These are phyloP conservation scores for Pestalotiopsis sp. DNA, from an alignment of 2,329 filamentous ascomycete species.

Conservation along the genomic window DNA sequence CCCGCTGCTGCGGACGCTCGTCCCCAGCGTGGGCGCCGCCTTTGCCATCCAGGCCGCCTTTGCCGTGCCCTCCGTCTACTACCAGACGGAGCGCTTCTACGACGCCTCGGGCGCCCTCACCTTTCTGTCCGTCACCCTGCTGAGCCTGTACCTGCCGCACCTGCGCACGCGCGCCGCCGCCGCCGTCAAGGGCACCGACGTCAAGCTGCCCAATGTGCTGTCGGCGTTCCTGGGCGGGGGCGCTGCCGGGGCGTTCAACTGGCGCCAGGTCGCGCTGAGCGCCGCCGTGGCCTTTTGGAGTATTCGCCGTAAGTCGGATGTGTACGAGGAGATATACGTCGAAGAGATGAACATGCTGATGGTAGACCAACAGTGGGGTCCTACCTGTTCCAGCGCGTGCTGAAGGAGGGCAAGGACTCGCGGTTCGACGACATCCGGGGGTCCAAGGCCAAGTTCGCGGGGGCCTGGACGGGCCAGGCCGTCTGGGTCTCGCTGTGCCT, in stretches of 20 bases:
- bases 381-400: constrained; percentile 64
- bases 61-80: constrained; percentile 60
- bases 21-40: constrained; percentile 62
- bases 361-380: constrained; percentile 46
- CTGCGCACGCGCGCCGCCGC: constrained; percentile 54
- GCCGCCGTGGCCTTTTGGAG: constrained; percentile 56
- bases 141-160: constrained; percentile 62
- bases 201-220: constrained; percentile 46
- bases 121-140: constrained; percentile 62
- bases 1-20: constrained; percentile 61
- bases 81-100: constrained; percentile 66
- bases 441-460: constrained; percentile 34
- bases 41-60: constrained; percentile 63
- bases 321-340: neutral
- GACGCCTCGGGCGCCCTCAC: constrained; percentile 67
- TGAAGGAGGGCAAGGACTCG: constrained; percentile 57
- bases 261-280: constrained; percentile 51
- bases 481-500: constrained; percentile 69
- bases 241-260: constrained; percentile 49
- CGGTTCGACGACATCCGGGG: constrained; percentile 44
- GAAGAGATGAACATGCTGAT: neutral
- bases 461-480: constrained; percentile 54
- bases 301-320: constrained; percentile 46
- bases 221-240: constrained; percentile 42
- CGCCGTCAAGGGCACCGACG: constrained; percentile 30